Evolutionary conservation across 2,329 filamentous ascomycete species (phyloP).

Genomic region (Aspergillus pseudotamarii): DNA sequence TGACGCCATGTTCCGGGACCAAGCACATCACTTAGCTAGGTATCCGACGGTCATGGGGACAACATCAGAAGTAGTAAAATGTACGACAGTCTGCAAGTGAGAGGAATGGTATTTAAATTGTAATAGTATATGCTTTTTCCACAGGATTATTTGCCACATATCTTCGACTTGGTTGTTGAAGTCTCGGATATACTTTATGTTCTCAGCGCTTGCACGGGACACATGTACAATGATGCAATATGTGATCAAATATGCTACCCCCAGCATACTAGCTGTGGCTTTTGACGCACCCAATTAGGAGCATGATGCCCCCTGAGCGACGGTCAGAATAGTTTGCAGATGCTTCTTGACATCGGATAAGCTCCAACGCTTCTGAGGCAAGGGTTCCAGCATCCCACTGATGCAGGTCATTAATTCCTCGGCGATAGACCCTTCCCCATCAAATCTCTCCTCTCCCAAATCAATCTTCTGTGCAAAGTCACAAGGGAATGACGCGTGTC

Average conservation of each 20-base stretch:
- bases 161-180: not conserved
- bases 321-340: slow-evolving; percentile 34
- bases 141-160: not conserved
- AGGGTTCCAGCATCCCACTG: slow-evolving; percentile 44
- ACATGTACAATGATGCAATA: not conserved
- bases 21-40: too few species aligned
- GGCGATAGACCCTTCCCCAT: slow-evolving; percentile 32
- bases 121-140: not conserved
- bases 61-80: too few species aligned
- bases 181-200: not conserved
- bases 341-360: slow-evolving; percentile 39
- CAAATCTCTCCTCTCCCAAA: slow-evolving; percentile 28
- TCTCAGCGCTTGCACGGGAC: not conserved
- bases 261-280: not conserved
- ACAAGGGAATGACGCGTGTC: slow-evolving; percentile 34
- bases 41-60: too few species aligned
- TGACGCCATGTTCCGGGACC: too few species aligned
- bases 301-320: slow-evolving; percentile 14
- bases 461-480: slow-evolving; percentile 45
- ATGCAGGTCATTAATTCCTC: slow-evolving; percentile 42
- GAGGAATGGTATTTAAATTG: not conserved
- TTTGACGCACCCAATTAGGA: not conserved
- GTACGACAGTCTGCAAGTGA: too few species aligned
- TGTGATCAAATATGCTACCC: not conserved
- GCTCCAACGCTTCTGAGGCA: slow-evolving; percentile 39